A percentile compares a stretch with the other conserved stretches of the same genome.
These are phyloP conservation scores for Fonsecaea pugnacius DNA, from an alignment of 2,329 filamentous ascomycete species.

Conservation along the genomic window DNA sequence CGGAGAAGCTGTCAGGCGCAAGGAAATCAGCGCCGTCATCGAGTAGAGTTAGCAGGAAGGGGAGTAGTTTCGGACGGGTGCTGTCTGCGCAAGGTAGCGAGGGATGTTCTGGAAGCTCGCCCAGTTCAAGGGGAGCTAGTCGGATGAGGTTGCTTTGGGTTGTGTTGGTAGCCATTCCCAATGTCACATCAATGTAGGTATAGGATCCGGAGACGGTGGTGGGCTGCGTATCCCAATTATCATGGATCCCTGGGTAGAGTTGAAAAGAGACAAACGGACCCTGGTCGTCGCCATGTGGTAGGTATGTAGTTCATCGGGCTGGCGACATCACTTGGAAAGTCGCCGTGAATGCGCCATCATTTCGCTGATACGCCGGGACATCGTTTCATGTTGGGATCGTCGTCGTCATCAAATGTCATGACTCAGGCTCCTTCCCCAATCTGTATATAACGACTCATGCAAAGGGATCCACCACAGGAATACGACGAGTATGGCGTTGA, in stretches of 20 bases:
- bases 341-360: background rate
- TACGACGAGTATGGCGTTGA: background rate
- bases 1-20: slow-evolving; percentile 26
- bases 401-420: background rate
- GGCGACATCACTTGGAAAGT: background rate
- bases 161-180: slow-evolving; percentile 23
- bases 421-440: background rate
- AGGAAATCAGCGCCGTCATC: slow-evolving; percentile 36
- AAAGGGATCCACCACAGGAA: slow-evolving; percentile 13
- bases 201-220: background rate
- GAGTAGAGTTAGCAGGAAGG: slow-evolving; percentile 33
- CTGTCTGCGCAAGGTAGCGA: slow-evolving; percentile 24
- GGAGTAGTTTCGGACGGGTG: slow-evolving; percentile 24
- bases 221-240: background rate
- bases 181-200: background rate
- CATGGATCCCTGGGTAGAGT: background rate
- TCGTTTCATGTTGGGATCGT: slow-evolving; percentile 4
- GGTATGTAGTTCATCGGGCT: background rate
- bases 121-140: slow-evolving; percentile 32
- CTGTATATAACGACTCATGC: slow-evolving; percentile 12
- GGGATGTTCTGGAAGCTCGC: slow-evolving; percentile 34
- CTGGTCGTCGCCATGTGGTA: background rate
- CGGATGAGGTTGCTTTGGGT: slow-evolving; percentile 34
- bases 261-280: background rate
- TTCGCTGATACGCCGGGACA: background rate